phyloP scores from a whole-genome alignment of 1,139 yeast genomes.

The Debaryomyces coudertii region DNA sequence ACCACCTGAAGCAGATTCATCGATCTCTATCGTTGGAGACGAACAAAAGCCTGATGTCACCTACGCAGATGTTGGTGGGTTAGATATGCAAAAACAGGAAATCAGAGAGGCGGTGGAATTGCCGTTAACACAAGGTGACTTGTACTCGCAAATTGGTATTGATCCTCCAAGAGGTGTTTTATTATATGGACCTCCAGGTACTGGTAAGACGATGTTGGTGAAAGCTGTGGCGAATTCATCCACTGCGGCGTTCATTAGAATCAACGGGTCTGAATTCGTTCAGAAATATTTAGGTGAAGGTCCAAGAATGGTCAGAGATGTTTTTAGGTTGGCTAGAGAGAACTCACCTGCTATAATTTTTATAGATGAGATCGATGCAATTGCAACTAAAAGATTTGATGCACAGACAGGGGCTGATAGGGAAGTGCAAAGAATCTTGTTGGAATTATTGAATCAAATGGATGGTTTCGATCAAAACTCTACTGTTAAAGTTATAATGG shows the following conservation, averaged over 20 bases:
- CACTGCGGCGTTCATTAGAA: conserved; percentile 93
- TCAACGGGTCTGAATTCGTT: conserved; percentile 96
- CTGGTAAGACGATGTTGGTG: conserved; percentile 98
- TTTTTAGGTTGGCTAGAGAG: conserved; percentile 94
- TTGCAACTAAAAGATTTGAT: conserved; percentile 98
- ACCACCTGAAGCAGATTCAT: conserved; percentile 98
- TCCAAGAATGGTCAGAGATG: conserved; percentile 99
- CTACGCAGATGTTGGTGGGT: conserved; percentile 95
- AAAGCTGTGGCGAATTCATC: conserved; percentile 98
- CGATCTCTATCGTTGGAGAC: conserved; percentile 92
- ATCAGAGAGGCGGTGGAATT: conserved; percentile 97
- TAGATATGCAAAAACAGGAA: conserved; percentile 99
- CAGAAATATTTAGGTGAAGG: conserved; percentile 99
- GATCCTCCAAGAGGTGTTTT: conserved; percentile 99
- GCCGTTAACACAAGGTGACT: conserved; percentile 93
- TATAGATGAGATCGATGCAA: conserved; percentile 98
- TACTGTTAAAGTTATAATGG: conserved; percentile 97
- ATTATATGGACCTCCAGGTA: conserved; percentile 98
- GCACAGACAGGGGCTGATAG: conserved; percentile 99
- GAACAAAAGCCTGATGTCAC: conserved; percentile 91
- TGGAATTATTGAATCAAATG: conserved; percentile 97
- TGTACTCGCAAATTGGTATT: conserved; percentile 96
- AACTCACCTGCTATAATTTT: conserved; percentile 96
- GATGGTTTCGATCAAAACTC: conserved; percentile 98
- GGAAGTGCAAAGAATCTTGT: conserved; percentile 96